These are phyloP conservation scores for Hypoxylon sp. DNA, from an alignment of 2,329 filamentous ascomycete genomes.

Conservation along the genomic window DNA sequence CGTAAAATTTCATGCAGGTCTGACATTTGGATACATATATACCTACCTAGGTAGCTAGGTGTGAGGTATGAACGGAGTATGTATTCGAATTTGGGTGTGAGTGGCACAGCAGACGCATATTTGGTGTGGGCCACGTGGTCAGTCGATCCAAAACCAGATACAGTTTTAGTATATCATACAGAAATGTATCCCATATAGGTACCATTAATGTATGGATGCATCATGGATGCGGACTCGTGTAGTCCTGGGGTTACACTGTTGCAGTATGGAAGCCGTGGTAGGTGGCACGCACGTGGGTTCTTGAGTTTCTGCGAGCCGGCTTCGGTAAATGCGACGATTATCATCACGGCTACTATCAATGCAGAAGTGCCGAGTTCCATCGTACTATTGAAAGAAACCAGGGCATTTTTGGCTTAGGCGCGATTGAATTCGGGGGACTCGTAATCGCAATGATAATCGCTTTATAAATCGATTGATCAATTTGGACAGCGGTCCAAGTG, in stretches of 20 bases:
- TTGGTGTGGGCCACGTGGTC: conserved; percentile 39
- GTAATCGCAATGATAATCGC: conserved; percentile 5
- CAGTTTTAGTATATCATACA: background rate
- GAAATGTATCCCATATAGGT: background rate
- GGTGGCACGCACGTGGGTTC: conserved; percentile 20
- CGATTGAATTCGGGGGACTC: conserved; percentile 8
- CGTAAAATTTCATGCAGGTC: conserved; percentile 9
- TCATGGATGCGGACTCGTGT: conserved; percentile 2
- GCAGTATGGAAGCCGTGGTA: background rate
- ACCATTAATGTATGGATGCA: conserved; percentile 7
- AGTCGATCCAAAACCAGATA: conserved; percentile 29
- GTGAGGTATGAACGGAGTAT: background rate
- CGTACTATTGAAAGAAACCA: conserved; percentile 13
- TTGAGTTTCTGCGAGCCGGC: conserved; percentile 25
- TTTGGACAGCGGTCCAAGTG: background rate
- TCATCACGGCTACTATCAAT: conserved; percentile 12
- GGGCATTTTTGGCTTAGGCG: conserved; percentile 10
- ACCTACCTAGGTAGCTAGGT: background rate
- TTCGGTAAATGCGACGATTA: conserved; percentile 29
- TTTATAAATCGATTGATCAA: conserved; percentile 1
- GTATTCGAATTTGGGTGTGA: conserved; percentile 14
- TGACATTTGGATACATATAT: conserved; percentile 1
- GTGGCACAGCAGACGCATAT: conserved; percentile 23
- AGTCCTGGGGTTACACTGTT: conserved; percentile 1
- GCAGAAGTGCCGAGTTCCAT: conserved; percentile 29